phyloP scores from a whole-genome alignment of 176 grass and related monocot species.

The Rhynchospora breviuscula region DNA sequence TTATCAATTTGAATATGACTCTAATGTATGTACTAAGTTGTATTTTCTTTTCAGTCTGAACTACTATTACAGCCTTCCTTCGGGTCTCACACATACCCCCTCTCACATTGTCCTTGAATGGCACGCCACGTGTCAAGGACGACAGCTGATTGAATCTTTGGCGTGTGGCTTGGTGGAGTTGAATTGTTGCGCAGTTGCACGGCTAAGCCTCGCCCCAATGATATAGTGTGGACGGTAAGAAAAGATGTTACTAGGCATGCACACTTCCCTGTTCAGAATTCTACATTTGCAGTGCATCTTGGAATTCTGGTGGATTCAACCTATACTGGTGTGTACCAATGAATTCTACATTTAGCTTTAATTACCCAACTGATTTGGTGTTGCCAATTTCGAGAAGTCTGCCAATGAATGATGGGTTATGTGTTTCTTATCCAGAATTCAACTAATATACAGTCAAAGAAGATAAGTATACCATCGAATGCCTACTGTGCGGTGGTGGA shows the following conservation, averaged over 20 bases:
- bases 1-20: no score
- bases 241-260: conserved; percentile 69
- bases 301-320: conserved; percentile 49
- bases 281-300: conserved; percentile 71
- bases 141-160: conserved; percentile 69
- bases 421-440: conserved; percentile 56
- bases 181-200: conserved; percentile 72
- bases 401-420: conserved; percentile 50
- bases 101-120: conserved; percentile 60
- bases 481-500: conserved; percentile 64
- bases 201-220: conserved; percentile 28
- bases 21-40: no score
- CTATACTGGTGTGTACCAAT: conserved; percentile 73
- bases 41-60: no score
- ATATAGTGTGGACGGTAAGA: conserved; percentile 46
- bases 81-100: conserved; percentile 24
- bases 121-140: conserved; percentile 49
- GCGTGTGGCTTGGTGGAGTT: conserved; percentile 63
- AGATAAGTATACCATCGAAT: conserved; percentile 43
- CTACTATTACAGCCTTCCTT: conserved; percentile 34
- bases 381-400: conserved; percentile 47
- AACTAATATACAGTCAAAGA: conserved; percentile 30
- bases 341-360: conserved; percentile 19
- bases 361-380: conserved; percentile 52
- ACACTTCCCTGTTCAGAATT: conserved; percentile 42